phyloP scores from a whole-genome alignment of 2,329 filamentous ascomycete species.

The Talaromyces islandicus region DNA sequence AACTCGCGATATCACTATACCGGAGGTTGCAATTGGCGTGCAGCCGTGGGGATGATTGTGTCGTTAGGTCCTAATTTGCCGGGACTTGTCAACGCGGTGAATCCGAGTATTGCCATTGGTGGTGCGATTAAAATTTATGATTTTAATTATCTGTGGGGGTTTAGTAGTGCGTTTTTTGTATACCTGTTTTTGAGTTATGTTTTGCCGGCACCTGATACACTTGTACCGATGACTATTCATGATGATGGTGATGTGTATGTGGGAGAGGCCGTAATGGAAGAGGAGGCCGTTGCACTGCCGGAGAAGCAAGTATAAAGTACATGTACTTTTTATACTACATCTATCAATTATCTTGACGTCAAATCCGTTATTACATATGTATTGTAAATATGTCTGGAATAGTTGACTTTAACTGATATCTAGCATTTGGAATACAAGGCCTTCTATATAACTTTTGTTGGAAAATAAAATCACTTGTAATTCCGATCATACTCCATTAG shows the following conservation, averaged over 20 bases:
- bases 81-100: conserved; percentile 19
- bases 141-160: conserved; percentile 28
- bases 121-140: conserved; percentile 26
- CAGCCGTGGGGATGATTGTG: conserved; percentile 27
- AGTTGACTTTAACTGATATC: too few species aligned
- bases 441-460: too few species aligned
- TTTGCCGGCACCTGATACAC: conserved; percentile 3
- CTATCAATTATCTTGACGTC: too few species aligned
- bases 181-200: conserved; percentile 18
- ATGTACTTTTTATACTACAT: too few species aligned
- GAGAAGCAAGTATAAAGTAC: not conserved
- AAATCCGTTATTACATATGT: too few species aligned
- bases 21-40: conserved; percentile 26
- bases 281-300: not conserved
- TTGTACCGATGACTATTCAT: not conserved
- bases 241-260: not conserved
- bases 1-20: conserved; percentile 35
- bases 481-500: too few species aligned
- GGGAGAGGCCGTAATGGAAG: not conserved
- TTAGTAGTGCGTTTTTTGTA: conserved; percentile 21
- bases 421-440: too few species aligned
- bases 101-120: conserved; percentile 18
- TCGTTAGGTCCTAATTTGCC: conserved; percentile 25
- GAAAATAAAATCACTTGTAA: too few species aligned
- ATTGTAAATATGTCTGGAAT: too few species aligned